Conservation (phyloP, 768 basidiomycete genomes). For the Suillus luteus region DNA sequence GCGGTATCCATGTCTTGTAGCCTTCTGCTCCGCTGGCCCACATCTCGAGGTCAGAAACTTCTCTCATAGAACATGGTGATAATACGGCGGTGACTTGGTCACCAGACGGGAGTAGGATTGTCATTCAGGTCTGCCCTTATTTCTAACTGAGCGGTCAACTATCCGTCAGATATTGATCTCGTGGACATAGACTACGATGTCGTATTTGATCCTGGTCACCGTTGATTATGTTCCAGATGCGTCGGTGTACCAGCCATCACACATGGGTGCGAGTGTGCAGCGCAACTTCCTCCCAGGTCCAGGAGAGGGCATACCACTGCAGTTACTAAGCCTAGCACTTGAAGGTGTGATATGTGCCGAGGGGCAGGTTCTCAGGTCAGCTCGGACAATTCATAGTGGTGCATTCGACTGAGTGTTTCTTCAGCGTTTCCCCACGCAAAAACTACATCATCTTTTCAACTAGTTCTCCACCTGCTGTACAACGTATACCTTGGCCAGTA, state of each 20-base stretch:
- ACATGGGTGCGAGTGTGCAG: slow-evolving; percentile 49
- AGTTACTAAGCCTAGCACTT: slow-evolving; percentile 67
- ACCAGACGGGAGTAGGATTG: slow-evolving; percentile 74
- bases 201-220: slow-evolving; percentile 75
- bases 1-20: slow-evolving; percentile 37
- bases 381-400: slow-evolving; percentile 10
- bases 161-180: slow-evolving; percentile 11
- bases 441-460: slow-evolving; percentile 76
- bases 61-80: slow-evolving; percentile 81
- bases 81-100: slow-evolving; percentile 80
- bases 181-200: slow-evolving; percentile 66
- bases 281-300: slow-evolving; percentile 76
- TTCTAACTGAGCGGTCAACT: background rate
- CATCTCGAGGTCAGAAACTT: slow-evolving; percentile 74
- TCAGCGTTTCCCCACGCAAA: slow-evolving; percentile 74
- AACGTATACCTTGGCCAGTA: slow-evolving; percentile 83
- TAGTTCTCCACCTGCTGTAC: slow-evolving; percentile 69
- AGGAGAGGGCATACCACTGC: slow-evolving; percentile 75
- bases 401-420: slow-evolving; percentile 8
- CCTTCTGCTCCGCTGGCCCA: slow-evolving; percentile 72
- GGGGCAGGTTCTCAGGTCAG: slow-evolving; percentile 70
- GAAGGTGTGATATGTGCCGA: slow-evolving; percentile 84
- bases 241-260: slow-evolving; percentile 56
- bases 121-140: slow-evolving; percentile 65
- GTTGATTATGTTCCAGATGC: slow-evolving; percentile 60